Conservation (phyloP, 1,284 basidiomycete genomes). For the Trichosporon coremiiforme region DNA sequence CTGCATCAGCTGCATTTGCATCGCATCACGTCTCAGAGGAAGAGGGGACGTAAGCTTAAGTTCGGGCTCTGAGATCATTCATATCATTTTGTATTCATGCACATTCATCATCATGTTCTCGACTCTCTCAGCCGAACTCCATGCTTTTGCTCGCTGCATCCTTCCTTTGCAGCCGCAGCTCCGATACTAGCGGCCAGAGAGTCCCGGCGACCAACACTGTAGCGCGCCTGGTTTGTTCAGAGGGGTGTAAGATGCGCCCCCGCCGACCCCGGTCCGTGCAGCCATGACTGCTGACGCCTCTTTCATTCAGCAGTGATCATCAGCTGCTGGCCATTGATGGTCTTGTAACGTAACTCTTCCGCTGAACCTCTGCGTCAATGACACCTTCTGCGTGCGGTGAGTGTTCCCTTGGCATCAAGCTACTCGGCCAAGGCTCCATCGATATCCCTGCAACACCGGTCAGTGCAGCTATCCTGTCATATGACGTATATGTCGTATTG, state of each 20-base stretch:
- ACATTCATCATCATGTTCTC: neutral
- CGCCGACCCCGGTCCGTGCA: neutral
- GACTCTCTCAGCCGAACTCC: too few relatives aligned
- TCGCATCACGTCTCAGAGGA: neutral
- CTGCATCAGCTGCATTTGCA: neutral
- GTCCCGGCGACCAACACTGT: neutral
- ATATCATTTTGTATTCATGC: constrained; percentile 6
- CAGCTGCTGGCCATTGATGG: neutral
- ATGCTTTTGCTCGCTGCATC: too few relatives aligned
- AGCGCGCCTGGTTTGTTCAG: neutral
- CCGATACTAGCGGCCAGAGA: neutral
- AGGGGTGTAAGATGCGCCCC: neutral
- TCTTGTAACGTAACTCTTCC: too few relatives aligned
- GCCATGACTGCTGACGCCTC: constrained; percentile 6
- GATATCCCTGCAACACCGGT: neutral
- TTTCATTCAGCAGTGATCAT: neutral
- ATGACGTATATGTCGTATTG: constrained; percentile 13
- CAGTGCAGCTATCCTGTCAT: neutral
- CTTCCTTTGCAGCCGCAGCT: neutral
- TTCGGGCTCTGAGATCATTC: too few relatives aligned
- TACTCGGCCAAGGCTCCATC: neutral
- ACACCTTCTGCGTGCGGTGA: too few relatives aligned
- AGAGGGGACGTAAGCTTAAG: neutral
- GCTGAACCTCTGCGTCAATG: too few relatives aligned
- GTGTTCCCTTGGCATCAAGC: too few relatives aligned